phyloP scores from a whole-genome alignment of 179 eudicot species.

The Heliamphora pulchella region DNA sequence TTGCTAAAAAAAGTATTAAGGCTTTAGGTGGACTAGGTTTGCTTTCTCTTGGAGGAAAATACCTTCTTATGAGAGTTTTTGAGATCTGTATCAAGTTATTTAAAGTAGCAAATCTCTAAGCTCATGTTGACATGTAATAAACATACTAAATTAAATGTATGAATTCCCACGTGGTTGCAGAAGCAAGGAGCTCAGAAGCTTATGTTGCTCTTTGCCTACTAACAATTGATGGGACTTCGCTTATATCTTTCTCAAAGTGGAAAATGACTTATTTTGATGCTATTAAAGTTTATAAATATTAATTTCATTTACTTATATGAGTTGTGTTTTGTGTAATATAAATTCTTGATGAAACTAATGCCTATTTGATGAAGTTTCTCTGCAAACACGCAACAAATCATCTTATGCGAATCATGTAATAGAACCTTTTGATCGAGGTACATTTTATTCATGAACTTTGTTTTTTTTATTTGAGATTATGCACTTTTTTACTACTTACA shows the following conservation, averaged over 20 bases:
- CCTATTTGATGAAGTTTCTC: no score
- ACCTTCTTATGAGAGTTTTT: slow-evolving; percentile 68
- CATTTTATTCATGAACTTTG: no score
- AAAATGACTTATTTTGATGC: background rate
- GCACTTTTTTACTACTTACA: no score
- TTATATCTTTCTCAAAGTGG: slow-evolving; percentile 19
- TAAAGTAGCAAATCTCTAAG: slow-evolving; percentile 3
- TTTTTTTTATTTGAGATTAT: no score
- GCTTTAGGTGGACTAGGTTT: slow-evolving; percentile 84
- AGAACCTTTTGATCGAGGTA: no score
- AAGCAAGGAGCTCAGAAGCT: slow-evolving; percentile 98
- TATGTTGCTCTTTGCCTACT: slow-evolving; percentile 93
- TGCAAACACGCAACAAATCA: no score
- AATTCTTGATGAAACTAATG: no score
- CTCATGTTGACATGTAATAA: slow-evolving; percentile 12
- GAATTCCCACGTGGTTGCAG: slow-evolving; percentile 75
- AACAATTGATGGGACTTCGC: slow-evolving; percentile 96
- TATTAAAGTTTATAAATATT: background rate
- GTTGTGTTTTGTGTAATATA: no score
- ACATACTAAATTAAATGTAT: slow-evolving; percentile 26
- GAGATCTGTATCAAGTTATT: slow-evolving; percentile 47
- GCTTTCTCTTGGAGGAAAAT: slow-evolving; percentile 88
- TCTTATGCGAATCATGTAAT: no score
- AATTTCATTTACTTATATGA: no score
- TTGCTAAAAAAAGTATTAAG: slow-evolving; percentile 70